These are phyloP conservation scores for Huntiella savannae DNA, from an alignment of 2,329 filamentous ascomycete genomes.

Conservation along the genomic window DNA sequence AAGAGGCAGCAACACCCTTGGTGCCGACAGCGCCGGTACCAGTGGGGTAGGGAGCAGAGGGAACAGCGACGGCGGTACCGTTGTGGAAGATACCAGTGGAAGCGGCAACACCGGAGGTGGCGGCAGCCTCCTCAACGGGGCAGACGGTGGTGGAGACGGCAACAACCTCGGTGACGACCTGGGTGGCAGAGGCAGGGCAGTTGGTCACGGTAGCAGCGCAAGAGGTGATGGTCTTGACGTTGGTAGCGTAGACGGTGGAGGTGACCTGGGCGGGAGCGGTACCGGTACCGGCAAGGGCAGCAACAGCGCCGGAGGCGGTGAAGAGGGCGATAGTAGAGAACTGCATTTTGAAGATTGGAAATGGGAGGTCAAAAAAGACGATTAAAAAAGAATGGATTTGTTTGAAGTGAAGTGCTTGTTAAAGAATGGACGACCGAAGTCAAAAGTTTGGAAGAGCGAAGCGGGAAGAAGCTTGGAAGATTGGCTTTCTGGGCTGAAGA, in stretches of 20 bases:
- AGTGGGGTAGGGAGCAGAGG: constrained; percentile 8
- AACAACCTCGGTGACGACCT: constrained; percentile 20
- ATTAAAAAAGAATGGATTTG: constrained; percentile 18
- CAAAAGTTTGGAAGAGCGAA: constrained; percentile 24
- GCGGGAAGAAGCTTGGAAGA: constrained; percentile 19
- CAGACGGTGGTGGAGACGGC: constrained; percentile 24
- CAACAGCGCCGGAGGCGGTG: constrained; percentile 29
- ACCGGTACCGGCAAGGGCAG: constrained; percentile 17
- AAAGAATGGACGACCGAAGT: constrained; percentile 42
- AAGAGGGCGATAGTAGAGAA: constrained; percentile 28
- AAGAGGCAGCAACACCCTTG: constrained; percentile 1
- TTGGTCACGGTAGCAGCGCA: constrained; percentile 41
- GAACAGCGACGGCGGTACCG: constrained; percentile 4
- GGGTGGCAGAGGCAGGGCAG: constrained; percentile 32
- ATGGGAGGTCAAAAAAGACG: constrained; percentile 15
- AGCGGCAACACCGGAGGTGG: constrained; percentile 5
- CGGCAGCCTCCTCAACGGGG: constrained; percentile 16
- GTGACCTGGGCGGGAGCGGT: constrained; percentile 26
- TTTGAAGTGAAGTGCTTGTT: constrained; percentile 19
- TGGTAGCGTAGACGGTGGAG: constrained; percentile 36
- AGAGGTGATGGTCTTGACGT: constrained; percentile 40
- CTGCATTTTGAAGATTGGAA: constrained; percentile 32
- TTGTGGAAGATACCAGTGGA: constrained; percentile 10
- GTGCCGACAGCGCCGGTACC: constrained; percentile 5
- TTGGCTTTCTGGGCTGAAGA: constrained; percentile 28